These are phyloP conservation scores for Septoria petroselini DNA, from an alignment of 2,329 filamentous ascomycete species.

Conservation along the genomic window DNA sequence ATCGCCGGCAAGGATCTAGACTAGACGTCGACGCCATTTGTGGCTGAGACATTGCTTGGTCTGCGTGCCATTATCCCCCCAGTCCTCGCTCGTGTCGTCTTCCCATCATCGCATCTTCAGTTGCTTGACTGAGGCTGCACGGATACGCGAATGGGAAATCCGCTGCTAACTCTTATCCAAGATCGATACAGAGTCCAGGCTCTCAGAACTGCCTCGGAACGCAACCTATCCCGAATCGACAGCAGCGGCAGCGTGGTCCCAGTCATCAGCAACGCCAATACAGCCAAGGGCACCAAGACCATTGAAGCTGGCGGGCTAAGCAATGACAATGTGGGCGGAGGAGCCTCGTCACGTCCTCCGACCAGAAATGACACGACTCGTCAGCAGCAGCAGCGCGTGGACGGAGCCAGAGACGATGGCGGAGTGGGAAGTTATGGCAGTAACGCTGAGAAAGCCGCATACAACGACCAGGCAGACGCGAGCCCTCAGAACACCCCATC, in stretches of 20 bases:
- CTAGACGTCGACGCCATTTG: not conserved
- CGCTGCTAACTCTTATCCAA: constrained; percentile 20
- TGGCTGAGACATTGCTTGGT: not conserved
- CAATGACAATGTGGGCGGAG: constrained; percentile 28
- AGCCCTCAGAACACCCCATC: constrained; percentile 30
- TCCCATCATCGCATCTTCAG: constrained; percentile 15
- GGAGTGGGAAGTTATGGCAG: constrained; percentile 11
- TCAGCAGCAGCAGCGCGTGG: constrained; percentile 26
- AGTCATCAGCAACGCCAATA: constrained; percentile 8
- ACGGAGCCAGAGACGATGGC: constrained; percentile 33
- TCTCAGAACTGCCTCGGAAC: constrained; percentile 16
- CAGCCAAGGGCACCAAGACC: constrained; percentile 23
- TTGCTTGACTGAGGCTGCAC: constrained; percentile 14
- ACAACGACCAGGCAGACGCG: constrained; percentile 26
- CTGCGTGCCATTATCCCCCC: not conserved
- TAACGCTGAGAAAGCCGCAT: constrained; percentile 30
- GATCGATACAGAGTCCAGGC: constrained; percentile 18
- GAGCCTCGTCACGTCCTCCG: constrained; percentile 29
- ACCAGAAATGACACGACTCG: constrained; percentile 10
- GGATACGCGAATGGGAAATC: constrained; percentile 17
- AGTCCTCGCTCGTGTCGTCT: constrained; percentile 1
- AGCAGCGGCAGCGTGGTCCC: constrained; percentile 9
- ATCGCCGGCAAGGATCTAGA: not conserved
- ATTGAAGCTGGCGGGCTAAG: constrained; percentile 37
- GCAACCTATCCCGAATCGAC: constrained; percentile 15